Conservation (phyloP, 1,284 basidiomycete species). For the Omphalotus olearius region DNA sequence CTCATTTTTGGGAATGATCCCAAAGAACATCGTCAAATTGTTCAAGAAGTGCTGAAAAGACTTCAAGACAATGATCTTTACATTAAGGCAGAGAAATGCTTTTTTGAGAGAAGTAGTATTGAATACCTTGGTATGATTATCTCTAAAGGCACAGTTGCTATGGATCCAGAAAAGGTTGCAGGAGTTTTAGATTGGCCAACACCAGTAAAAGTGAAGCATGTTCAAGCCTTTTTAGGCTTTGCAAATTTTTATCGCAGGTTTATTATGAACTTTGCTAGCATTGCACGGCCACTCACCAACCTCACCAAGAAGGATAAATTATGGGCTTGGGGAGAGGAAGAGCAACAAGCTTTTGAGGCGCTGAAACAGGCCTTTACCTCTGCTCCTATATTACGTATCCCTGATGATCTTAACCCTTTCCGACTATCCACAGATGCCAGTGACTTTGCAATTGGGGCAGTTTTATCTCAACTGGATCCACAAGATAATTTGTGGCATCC, state of each 20-base stretch:
- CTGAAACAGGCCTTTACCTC: slow-evolving; percentile 21
- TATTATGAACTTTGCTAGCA: slow-evolving; percentile 25
- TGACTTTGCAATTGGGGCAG: slow-evolving; percentile 25
- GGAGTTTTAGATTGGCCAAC: slow-evolving; percentile 26
- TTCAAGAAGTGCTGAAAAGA: slow-evolving; percentile 23
- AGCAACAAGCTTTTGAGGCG: slow-evolving; percentile 18
- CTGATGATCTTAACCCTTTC: slow-evolving; percentile 19
- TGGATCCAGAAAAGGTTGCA: slow-evolving; percentile 29
- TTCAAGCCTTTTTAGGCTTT: slow-evolving; percentile 32
- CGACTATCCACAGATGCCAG: slow-evolving; percentile 25
- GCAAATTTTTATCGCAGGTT: slow-evolving; percentile 32
- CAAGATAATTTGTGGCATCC: slow-evolving; percentile 25
- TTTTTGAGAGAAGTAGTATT: slow-evolving; percentile 20
- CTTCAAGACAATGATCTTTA: slow-evolving; percentile 21
- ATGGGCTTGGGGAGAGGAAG: slow-evolving; percentile 17
- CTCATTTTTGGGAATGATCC: slow-evolving; percentile 13
- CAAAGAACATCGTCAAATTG: slow-evolving; percentile 16
- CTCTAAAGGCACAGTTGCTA: slow-evolving; percentile 19
- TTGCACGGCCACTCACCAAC: slow-evolving; percentile 21
- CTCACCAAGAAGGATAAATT: slow-evolving; percentile 15
- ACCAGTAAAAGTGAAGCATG: slow-evolving; percentile 22
- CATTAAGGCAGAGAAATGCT: slow-evolving; percentile 26
- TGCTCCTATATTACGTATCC: slow-evolving; percentile 20
- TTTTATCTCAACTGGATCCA: slow-evolving; percentile 23
- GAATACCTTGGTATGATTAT: slow-evolving; percentile 34